phyloP scores from a whole-genome alignment of 768 basidiomycete genomes.

The Strobilomyces confusus region DNA sequence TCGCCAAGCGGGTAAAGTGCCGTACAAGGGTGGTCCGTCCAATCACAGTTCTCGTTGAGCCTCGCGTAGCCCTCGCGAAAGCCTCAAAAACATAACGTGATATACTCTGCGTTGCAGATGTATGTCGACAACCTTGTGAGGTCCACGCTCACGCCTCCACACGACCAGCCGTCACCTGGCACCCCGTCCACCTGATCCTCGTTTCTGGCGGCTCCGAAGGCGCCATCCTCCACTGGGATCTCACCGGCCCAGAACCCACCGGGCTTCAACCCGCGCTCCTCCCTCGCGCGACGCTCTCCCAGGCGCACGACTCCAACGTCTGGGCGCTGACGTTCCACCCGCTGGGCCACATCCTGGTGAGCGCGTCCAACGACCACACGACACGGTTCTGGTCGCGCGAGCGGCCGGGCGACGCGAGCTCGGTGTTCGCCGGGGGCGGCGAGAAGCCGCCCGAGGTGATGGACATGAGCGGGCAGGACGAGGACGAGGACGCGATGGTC shows the following conservation, averaged over 20 bases:
- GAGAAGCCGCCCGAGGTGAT: conserved; percentile 76
- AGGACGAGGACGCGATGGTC: background rate
- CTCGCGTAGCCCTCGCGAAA: too few species aligned
- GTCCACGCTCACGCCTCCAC: conserved; percentile 86
- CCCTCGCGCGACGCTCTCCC: too few species aligned
- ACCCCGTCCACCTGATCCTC: too few species aligned
- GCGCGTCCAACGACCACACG: too few species aligned
- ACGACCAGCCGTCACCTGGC: too few species aligned
- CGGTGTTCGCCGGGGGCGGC: conserved; percentile 74
- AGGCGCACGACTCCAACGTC: conserved; percentile 98
- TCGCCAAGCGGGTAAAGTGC: too few species aligned
- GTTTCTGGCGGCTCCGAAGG: too few species aligned
- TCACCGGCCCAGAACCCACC: conserved; percentile 55
- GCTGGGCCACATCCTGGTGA: conserved; percentile 89
- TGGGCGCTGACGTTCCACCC: conserved; percentile 97
- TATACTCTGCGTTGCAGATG: too few species aligned
- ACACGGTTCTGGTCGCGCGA: conserved; percentile 99
- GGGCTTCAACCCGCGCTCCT: conserved; percentile 37
- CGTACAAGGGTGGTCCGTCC: too few species aligned
- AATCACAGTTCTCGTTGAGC: too few species aligned
- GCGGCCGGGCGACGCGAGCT: conserved; percentile 76
- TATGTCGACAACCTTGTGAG: conserved; percentile 98
- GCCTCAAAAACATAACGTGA: too few species aligned
- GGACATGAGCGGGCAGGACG: too few species aligned
- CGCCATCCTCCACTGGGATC: conserved; percentile 95